Evolutionary conservation across 805 yeast genomes (phyloP).

Genomic region (Hanseniaspora thailandica): DNA sequence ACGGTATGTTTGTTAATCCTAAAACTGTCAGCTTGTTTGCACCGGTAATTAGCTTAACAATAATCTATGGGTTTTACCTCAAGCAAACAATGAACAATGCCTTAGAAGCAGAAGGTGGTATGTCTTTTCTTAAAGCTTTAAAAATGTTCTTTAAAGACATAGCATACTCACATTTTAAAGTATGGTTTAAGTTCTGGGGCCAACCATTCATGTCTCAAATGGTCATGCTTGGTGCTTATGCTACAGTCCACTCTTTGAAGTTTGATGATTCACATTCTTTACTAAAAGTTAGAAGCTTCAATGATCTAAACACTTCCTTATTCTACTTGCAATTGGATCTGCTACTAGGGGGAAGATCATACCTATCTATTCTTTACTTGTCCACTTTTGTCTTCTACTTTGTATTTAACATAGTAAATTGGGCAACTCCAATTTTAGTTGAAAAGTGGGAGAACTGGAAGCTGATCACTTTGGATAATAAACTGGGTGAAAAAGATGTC

Average conservation of each 20-base stretch:
- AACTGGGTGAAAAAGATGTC: background rate
- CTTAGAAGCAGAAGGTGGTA: background rate
- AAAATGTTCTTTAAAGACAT: background rate
- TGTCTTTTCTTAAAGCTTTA: background rate
- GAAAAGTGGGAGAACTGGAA: conserved; percentile 1
- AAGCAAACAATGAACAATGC: background rate
- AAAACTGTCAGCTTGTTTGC: background rate
- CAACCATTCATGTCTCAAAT: background rate
- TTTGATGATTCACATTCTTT: background rate
- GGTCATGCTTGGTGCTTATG: background rate
- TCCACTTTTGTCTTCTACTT: background rate
- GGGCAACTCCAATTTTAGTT: background rate
- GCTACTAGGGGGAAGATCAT: background rate
- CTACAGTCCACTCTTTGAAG: background rate
- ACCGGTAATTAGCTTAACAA: background rate
- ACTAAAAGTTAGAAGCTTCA: background rate
- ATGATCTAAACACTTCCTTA: background rate
- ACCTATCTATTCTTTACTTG: background rate
- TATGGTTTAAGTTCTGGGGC: background rate
- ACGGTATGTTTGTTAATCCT: background rate
- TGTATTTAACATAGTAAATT: background rate
- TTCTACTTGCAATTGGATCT: background rate
- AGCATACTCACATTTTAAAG: background rate
- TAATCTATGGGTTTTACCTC: background rate
- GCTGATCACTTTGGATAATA: background rate